A percentile compares a stretch with the other conserved stretches of the same genome.
Conservation (phyloP, 2,329 filamentous ascomycete species). For the Metarhizium brunneum region DNA sequence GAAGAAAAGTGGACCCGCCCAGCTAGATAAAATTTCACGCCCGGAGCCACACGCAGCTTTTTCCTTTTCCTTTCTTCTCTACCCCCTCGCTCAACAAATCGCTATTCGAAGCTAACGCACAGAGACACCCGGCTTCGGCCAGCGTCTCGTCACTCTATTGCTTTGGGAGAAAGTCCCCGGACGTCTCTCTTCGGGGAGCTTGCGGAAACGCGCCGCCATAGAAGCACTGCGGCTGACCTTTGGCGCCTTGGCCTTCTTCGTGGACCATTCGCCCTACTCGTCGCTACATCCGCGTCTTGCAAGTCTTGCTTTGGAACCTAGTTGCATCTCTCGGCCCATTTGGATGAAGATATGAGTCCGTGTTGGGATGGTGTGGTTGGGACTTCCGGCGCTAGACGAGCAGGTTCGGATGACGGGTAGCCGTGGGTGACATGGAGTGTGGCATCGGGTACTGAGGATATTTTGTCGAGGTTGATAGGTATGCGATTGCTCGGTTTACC, state of each 20-base stretch:
- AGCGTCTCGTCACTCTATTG: conserved; percentile 33
- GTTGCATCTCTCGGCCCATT: conserved; percentile 35
- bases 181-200: conserved; percentile 47
- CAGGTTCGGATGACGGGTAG: conserved; percentile 30
- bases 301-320: conserved; percentile 18
- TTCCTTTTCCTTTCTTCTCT: conserved; percentile 26
- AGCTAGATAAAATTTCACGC: conserved; percentile 17
- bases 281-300: conserved; percentile 32
- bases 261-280: conserved; percentile 28
- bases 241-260: conserved; percentile 44
- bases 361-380: conserved; percentile 16
- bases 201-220: conserved; percentile 99
- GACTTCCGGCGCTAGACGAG: conserved; percentile 5
- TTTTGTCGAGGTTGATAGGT: conserved; percentile 95
- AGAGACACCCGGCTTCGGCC: conserved; percentile 40
- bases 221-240: conserved; percentile 92
- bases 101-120: conserved; percentile 99
- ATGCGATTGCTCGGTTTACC: conserved; percentile 80
- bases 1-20: conserved; percentile 7
- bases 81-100: conserved; percentile 97
- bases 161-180: conserved; percentile 99
- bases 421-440: conserved; percentile 37
- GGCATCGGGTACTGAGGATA: conserved; percentile 43
- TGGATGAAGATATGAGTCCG: conserved; percentile 90
- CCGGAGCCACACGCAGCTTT: conserved; percentile 5